A percentile compares a stretch with the other conserved stretches of the same genome.
Conservation (phyloP, 2,329 filamentous ascomycete genomes). For the Parastagonospora avenae region DNA sequence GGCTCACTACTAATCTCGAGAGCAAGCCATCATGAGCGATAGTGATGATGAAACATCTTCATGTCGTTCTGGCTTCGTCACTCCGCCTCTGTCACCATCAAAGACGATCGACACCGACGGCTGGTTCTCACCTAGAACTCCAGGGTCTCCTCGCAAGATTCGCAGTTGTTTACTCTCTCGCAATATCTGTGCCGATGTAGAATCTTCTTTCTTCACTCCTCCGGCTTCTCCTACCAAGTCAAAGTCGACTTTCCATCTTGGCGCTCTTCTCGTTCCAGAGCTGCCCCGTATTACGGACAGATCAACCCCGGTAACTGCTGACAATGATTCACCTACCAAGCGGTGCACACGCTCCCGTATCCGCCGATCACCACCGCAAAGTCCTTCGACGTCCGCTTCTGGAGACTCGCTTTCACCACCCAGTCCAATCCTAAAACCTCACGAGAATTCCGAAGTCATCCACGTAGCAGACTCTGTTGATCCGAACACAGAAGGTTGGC, state of each 20-base stretch:
- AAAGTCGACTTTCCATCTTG: slow-evolving; percentile 17
- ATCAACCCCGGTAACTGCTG: slow-evolving; percentile 1
- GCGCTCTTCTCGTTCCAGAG: slow-evolving; percentile 21
- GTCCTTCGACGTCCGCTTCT: slow-evolving; percentile 7
- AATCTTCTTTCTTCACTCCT: slow-evolving; percentile 16
- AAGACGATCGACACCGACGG: slow-evolving; percentile 41
- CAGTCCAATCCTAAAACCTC: no score
- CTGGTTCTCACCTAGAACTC: slow-evolving; percentile 38
- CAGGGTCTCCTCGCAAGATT: slow-evolving; percentile 37
- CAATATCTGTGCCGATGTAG: slow-evolving; percentile 11
- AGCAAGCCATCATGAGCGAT: slow-evolving; percentile 26
- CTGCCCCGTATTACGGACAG: slow-evolving; percentile 10
- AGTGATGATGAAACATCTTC: slow-evolving; percentile 21
- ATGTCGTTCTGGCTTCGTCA: slow-evolving; percentile 25
- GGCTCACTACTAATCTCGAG: slow-evolving; percentile 10
- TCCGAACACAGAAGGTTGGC: no score
- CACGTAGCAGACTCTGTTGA: no score
- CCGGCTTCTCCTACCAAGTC: slow-evolving; percentile 32
- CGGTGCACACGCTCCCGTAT: background rate
- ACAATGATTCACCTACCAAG: slow-evolving; percentile 19
- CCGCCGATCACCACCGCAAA: slow-evolving; percentile 1
- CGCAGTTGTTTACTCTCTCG: slow-evolving; percentile 33
- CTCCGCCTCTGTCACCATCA: slow-evolving; percentile 42
- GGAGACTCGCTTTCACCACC: slow-evolving; percentile 15
- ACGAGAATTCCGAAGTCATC: no score